These are phyloP conservation scores for Wickerhamiella infanticola DNA, from an alignment of 1,139 yeast genomes.

Conservation along the genomic window DNA sequence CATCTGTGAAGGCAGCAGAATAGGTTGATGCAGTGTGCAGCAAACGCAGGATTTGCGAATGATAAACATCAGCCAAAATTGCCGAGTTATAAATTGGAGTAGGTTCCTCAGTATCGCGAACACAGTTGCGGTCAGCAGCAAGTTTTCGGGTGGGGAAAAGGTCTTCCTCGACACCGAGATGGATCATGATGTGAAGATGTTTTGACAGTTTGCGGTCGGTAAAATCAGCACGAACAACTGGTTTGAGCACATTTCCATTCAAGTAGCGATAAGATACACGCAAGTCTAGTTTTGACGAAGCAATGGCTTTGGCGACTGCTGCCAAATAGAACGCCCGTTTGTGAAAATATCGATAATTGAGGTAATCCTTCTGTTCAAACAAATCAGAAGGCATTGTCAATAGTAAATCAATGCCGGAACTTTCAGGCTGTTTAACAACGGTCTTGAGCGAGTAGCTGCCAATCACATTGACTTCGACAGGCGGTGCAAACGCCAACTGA, in stretches of 20 bases:
- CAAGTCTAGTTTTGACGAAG: constrained; percentile 6
- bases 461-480: constrained; percentile 59
- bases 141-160: constrained; percentile 62
- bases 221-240: constrained; percentile 20
- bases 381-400: constrained; percentile 64
- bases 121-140: constrained; percentile 47
- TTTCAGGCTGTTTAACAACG: constrained; percentile 47
- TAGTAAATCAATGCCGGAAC: constrained; percentile 58
- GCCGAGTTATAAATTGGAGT: constrained; percentile 82
- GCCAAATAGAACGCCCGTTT: constrained; percentile 69
- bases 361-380: constrained; percentile 75
- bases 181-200: constrained; percentile 45
- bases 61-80: constrained; percentile 50
- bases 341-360: constrained; percentile 79
- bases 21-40: constrained; percentile 61
- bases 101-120: constrained; percentile 50
- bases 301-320: constrained; percentile 13
- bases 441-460: constrained; percentile 87
- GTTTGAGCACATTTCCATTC: constrained; percentile 24
- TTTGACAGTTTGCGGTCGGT: constrained; percentile 22
- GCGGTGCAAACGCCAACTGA: constrained; percentile 53
- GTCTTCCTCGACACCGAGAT: constrained; percentile 58
- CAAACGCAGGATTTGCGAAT: constrained; percentile 55
- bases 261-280: constrained; percentile 12
- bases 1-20: constrained; percentile 77